These are phyloP conservation scores for Raffaelea deltoideospora DNA, from an alignment of 2,329 filamentous ascomycete genomes.

Conservation along the genomic window DNA sequence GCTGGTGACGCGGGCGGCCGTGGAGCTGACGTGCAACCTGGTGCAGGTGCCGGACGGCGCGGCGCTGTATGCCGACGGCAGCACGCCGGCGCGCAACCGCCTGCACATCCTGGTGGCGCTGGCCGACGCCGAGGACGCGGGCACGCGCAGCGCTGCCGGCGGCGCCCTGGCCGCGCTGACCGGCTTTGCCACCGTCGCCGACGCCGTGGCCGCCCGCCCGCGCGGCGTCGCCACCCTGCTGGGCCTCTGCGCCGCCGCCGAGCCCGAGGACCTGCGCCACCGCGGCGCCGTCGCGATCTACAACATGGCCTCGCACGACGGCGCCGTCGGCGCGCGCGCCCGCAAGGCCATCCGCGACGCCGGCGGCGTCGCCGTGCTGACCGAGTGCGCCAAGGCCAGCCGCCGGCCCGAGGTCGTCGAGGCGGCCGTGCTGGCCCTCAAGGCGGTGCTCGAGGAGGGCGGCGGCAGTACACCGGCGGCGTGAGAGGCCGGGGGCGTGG, in stretches of 20 bases:
- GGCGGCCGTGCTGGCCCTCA: conserved; percentile 57
- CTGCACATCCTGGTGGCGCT: conserved; percentile 77
- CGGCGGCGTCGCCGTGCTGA: conserved; percentile 53
- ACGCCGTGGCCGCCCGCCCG: conserved; percentile 53
- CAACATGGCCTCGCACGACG: conserved; percentile 56
- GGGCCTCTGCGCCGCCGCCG: conserved; percentile 65
- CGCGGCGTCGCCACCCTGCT: conserved; percentile 66
- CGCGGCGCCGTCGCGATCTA: conserved; percentile 61
- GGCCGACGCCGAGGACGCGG: conserved; percentile 68
- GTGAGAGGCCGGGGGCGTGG: background rate
- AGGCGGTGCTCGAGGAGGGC: conserved; percentile 39
- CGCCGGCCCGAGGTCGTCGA: conserved; percentile 55
- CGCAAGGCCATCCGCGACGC: conserved; percentile 43
- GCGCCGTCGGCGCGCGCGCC: conserved; percentile 46
- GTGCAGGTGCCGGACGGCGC: conserved; percentile 54
- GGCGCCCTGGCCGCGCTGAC: conserved; percentile 79
- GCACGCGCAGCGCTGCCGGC: conserved; percentile 69
- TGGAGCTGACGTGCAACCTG: conserved; percentile 85
- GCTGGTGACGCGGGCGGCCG: conserved; percentile 65
- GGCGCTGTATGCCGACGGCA: conserved; percentile 51
- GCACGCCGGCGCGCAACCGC: conserved; percentile 49
- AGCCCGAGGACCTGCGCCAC: conserved; percentile 51
- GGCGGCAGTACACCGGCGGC: too few species aligned
- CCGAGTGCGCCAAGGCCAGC: conserved; percentile 52
- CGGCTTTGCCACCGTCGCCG: conserved; percentile 58